These are phyloP conservation scores for Hanseniaspora lachancei DNA, from an alignment of 805 yeast genomes.

Conservation along the genomic window DNA sequence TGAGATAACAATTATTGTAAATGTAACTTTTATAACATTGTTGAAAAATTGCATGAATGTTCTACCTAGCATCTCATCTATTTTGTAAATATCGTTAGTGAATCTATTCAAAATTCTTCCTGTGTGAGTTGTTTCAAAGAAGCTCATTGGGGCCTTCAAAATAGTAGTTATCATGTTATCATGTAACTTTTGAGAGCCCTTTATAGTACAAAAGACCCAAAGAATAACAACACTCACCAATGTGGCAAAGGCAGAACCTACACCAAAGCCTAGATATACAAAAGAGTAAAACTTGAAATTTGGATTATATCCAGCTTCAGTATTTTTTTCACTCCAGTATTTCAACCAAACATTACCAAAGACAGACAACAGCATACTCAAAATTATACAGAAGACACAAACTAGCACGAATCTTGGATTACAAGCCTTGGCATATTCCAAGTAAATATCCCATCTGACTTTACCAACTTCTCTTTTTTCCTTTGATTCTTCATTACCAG, in stretches of 20 bases:
- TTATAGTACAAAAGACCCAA: conserved; percentile 72
- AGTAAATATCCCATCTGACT: conserved; percentile 77
- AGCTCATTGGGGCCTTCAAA: conserved; percentile 84
- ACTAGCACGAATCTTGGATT: conserved; percentile 50
- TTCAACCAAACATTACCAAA: conserved; percentile 82
- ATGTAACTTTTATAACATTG: conserved; percentile 48
- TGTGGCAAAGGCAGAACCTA: conserved; percentile 46
- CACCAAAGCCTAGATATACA: conserved; percentile 62
- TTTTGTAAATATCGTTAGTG: conserved; percentile 77
- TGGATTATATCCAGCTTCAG: conserved; percentile 57
- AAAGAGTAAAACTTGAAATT: conserved; percentile 57
- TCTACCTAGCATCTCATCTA: conserved; percentile 67
- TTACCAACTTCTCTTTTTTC: conserved; percentile 89
- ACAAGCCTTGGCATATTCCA: conserved; percentile 78
- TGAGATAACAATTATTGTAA: conserved; percentile 69
- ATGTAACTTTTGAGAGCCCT: conserved; percentile 67
- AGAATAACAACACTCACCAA: conserved; percentile 55
- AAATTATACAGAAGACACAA: conserved; percentile 42
- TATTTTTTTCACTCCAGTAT: conserved; percentile 90
- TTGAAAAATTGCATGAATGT: conserved; percentile 56
- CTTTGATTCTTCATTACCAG: conserved; percentile 28
- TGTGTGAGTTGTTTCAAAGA: conserved; percentile 90
- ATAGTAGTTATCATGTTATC: conserved; percentile 60
- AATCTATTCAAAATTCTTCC: conserved; percentile 86
- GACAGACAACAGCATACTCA: conserved; percentile 50